Conservation (phyloP, 2,329 filamentous ascomycete genomes). For the Dendryphion nanum region DNA sequence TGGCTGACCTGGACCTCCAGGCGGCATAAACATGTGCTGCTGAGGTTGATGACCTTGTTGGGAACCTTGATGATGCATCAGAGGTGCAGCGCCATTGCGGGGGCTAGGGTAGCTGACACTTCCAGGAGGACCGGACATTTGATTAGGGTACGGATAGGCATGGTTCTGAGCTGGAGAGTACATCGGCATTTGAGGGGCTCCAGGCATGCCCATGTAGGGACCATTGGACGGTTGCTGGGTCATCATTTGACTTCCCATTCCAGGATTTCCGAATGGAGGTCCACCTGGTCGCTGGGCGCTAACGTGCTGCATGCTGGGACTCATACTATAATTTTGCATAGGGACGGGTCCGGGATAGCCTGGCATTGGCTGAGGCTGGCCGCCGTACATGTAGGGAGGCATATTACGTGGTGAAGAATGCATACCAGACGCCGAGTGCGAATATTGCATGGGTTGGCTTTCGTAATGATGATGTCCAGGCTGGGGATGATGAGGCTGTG, state of each 20-base stretch:
- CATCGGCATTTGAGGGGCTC: slow-evolving; percentile 74
- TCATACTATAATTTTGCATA: slow-evolving; percentile 71
- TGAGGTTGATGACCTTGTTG: slow-evolving; percentile 74
- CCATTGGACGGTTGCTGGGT: slow-evolving; percentile 69
- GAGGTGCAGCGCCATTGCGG: slow-evolving; percentile 70
- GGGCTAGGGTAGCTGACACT: slow-evolving; percentile 86
- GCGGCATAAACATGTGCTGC: slow-evolving; percentile 70
- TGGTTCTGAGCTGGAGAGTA: slow-evolving; percentile 68
- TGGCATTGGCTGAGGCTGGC: slow-evolving; percentile 55
- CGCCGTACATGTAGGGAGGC: slow-evolving; percentile 68
- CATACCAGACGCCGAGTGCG: slow-evolving; percentile 73
- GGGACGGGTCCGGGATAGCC: slow-evolving; percentile 50
- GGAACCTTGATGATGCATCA: slow-evolving; percentile 94
- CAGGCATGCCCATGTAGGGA: slow-evolving; percentile 68
- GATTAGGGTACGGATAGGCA: slow-evolving; percentile 61
- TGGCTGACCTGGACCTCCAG: slow-evolving; percentile 72
- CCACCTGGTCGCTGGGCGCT: slow-evolving; percentile 68
- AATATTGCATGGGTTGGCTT: slow-evolving; percentile 77
- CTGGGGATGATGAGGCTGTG: slow-evolving; percentile 68
- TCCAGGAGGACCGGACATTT: slow-evolving; percentile 55
- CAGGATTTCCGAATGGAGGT: slow-evolving; percentile 68
- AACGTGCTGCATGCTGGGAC: slow-evolving; percentile 68
- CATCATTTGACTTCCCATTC: slow-evolving; percentile 77
- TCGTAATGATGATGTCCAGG: slow-evolving; percentile 71
- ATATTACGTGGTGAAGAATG: slow-evolving; percentile 81